Evolutionary conservation across 139 green algal genomes (phyloP).

Genomic region (Picochlorum sp.): DNA sequence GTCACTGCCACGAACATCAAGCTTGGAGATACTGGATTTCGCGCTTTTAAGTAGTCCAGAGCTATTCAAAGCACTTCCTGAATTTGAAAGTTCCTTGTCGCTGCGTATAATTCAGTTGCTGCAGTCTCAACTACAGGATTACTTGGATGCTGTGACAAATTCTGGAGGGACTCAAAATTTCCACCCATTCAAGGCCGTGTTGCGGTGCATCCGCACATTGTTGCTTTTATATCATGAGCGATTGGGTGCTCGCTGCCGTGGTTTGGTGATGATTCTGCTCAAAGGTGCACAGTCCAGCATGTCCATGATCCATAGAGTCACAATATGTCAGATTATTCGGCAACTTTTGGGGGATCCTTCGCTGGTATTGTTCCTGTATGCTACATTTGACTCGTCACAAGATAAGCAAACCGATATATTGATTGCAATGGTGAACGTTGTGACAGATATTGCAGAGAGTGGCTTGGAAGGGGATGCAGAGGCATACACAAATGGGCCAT

Average conservation of each 20-base stretch:
- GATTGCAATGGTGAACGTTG: slow-evolving; percentile 20
- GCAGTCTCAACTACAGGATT: slow-evolving; percentile 41
- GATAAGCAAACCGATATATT: slow-evolving; percentile 38
- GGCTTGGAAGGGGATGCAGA: slow-evolving; percentile 4
- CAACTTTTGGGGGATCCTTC: slow-evolving; percentile 33
- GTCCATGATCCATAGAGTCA: slow-evolving; percentile 35
- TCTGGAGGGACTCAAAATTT: slow-evolving; percentile 30
- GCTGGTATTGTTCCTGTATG: slow-evolving; percentile 41
- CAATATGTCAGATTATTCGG: slow-evolving; percentile 38
- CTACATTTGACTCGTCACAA: slow-evolving; percentile 33
- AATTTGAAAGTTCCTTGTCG: slow-evolving; percentile 25
- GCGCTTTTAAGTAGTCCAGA: slow-evolving; percentile 50
- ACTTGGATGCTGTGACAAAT: slow-evolving; percentile 36
- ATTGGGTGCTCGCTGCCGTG: slow-evolving; percentile 20
- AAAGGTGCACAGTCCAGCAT: slow-evolving; percentile 12
- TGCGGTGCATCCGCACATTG: slow-evolving; percentile 42
- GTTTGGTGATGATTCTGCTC: slow-evolving; percentile 45
- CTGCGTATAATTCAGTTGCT: slow-evolving; percentile 35
- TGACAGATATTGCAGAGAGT: slow-evolving; percentile 28
- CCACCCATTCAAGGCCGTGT: slow-evolving; percentile 35
- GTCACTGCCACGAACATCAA: slow-evolving; percentile 44
- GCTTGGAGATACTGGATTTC: slow-evolving; percentile 74
- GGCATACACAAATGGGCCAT: slow-evolving; percentile 9
- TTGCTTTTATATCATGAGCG: slow-evolving; percentile 34
- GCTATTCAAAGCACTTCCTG: slow-evolving; percentile 39